These are phyloP conservation scores for Ceraceosorus guamensis DNA, from an alignment of 1,284 basidiomycete species.

Conservation along the genomic window DNA sequence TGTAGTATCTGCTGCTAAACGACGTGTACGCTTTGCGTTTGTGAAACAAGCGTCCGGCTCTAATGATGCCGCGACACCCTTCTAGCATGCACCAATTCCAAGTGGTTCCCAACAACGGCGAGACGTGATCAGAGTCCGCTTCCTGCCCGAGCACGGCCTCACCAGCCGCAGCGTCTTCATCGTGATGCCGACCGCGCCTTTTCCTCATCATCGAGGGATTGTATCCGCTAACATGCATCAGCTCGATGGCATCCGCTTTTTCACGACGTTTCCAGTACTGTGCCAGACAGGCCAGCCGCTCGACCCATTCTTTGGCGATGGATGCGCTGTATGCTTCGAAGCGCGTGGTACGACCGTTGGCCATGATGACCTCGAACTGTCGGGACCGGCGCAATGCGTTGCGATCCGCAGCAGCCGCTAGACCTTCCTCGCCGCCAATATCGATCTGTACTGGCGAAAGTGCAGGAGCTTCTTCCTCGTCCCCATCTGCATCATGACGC, in stretches of 20 bases:
- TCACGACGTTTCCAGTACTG: conserved; percentile 70
- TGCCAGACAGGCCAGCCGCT: conserved; percentile 61
- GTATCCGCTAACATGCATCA: conserved; percentile 60
- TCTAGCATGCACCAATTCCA: conserved; percentile 75
- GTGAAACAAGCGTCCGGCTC: conserved; percentile 64
- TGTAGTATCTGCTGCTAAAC: conserved; percentile 32
- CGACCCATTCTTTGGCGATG: conserved; percentile 70
- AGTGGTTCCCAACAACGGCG: conserved; percentile 58
- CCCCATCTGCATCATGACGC: not conserved
- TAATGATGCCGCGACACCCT: conserved; percentile 65
- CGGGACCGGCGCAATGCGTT: conserved; percentile 58
- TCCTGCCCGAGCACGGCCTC: not conserved
- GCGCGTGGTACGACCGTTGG: conserved; percentile 62
- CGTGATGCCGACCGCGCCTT: not conserved
- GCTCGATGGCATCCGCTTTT: conserved; percentile 62
- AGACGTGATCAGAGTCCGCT: conserved; percentile 40
- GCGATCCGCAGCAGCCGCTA: conserved; percentile 53
- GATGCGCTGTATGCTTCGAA: conserved; percentile 57
- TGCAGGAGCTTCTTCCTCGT: not conserved
- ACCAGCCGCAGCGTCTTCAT: not conserved
- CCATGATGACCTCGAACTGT: conserved; percentile 68
- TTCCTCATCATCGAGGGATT: conserved; percentile 52
- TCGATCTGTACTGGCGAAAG: conserved; percentile 30
- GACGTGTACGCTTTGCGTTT: conserved; percentile 48
- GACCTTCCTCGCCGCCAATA: conserved; percentile 61